Evolutionary conservation across 2,329 filamentous ascomycete genomes (phyloP), one percentile per base, ranked within the genome.

Genomic region (Rhinocladiella similis): DNA sequence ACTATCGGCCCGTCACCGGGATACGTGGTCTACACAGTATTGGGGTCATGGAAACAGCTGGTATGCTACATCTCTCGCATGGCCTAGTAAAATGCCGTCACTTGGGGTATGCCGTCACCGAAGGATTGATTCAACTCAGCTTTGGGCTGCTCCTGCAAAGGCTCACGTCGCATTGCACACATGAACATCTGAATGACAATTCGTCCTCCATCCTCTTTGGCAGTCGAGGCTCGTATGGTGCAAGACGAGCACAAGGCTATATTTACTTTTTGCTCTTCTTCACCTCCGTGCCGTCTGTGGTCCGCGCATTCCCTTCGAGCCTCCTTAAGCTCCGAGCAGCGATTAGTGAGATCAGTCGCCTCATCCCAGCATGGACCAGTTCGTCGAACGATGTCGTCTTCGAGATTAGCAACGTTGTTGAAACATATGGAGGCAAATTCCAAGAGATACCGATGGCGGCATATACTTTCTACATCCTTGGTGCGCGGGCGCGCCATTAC

Each of bases 201-300:
- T 3, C 22, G 3, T 22, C 36, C 10, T 51, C 49, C 6, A 36
- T 51, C 4, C 25, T 51, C 9, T 51, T 42, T 29, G 36, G 19
- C 6, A 22, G 35, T 12, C 36, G 49, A 29, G 49, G 49, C 13
- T 27, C 49, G 3, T 33, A 51, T 29, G 49, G 35, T 18, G 49
- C 22, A 7, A 35, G 49, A 18, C 38, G n/a, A 7, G 33, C 36
- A 2, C 10, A 16, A 9, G 36, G 19, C 19, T 51, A 51, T 20
- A 43, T 51, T 20, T 43, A 42, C 22, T 29, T 29, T 19, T 14
- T 51, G 12, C 49, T 51, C 16, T 51, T 51, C 18, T 51, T 51
- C 22, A 51, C 49, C 18, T 51, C 49, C 4, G 49, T 51, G 3
- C 49, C 38, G 41, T 51, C 49, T 12, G n/a, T 51, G 38, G 49